phyloP scores from a whole-genome alignment of 441 rosid species.

The Adansonia madagascariensis region DNA sequence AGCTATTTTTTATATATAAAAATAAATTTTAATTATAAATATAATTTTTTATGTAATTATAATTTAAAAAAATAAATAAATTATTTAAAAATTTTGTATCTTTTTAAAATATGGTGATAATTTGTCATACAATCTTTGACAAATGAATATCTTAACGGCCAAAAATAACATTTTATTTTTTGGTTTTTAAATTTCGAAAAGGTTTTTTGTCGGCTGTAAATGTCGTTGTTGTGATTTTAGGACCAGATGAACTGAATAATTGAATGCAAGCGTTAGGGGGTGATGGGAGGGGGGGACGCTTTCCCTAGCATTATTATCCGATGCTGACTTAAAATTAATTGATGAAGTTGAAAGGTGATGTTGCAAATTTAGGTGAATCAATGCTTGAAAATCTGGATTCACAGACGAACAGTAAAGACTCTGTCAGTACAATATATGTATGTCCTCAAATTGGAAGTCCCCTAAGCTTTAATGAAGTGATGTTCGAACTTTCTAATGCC shows the following conservation, averaged over 20 bases:
- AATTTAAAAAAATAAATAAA: too few relatives aligned
- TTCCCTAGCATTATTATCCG: not conserved
- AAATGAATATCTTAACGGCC: not conserved
- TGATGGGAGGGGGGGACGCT: not conserved
- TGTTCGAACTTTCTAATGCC: too few relatives aligned
- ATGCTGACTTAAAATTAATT: not conserved
- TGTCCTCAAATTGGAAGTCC: too few relatives aligned
- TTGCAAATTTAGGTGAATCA: not conserved
- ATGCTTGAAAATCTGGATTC: too few relatives aligned
- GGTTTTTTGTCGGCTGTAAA: not conserved
- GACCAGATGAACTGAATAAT: conserved; percentile 1
- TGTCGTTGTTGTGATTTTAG: not conserved
- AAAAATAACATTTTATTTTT: not conserved
- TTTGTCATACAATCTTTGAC: conserved; percentile 4
- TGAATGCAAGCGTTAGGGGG: not conserved
- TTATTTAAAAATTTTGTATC: too few relatives aligned
- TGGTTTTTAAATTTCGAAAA: not conserved
- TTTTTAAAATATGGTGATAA: not conserved
- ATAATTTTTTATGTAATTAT: too few relatives aligned
- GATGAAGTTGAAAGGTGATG: not conserved
- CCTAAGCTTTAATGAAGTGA: too few relatives aligned
- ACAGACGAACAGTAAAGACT: too few relatives aligned
- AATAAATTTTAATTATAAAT: too few relatives aligned
- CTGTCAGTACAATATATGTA: too few relatives aligned
- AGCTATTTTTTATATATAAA: not conserved